phyloP scores from a whole-genome alignment of 345 rosid species.

The Erucastrum elatum region DNA sequence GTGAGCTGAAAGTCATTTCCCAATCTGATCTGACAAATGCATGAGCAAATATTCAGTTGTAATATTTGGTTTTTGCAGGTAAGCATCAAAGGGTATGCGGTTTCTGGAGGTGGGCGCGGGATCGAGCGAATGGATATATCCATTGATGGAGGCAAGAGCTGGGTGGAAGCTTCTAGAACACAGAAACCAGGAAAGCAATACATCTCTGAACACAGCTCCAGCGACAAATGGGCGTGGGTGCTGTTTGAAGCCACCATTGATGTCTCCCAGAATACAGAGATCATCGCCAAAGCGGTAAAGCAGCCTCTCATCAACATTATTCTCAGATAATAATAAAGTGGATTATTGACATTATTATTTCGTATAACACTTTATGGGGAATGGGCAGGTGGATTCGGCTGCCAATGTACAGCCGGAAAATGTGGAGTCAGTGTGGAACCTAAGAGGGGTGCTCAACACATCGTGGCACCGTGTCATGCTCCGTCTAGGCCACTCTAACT shows the following conservation, averaged over 20 bases:
- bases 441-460: conserved; percentile 89
- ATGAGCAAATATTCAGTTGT: background rate
- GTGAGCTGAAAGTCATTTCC: background rate
- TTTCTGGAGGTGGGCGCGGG: conserved; percentile 69
- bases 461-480: conserved; percentile 88
- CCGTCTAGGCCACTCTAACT: conserved; percentile 72
- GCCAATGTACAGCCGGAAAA: conserved; percentile 90
- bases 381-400: conserved; percentile 77
- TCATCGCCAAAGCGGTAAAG: conserved; percentile 87
- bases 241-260: conserved; percentile 74
- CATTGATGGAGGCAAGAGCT: conserved; percentile 82
- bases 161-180: conserved; percentile 81
- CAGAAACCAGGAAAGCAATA: conserved; percentile 66
- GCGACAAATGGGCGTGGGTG: conserved; percentile 33
- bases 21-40: background rate
- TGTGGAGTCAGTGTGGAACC: conserved; percentile 85
- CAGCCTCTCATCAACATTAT: background rate
- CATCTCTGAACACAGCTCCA: conserved; percentile 54
- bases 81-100: conserved; percentile 78
- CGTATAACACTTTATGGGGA: background rate
- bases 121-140: conserved; percentile 87
- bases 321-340: background rate
- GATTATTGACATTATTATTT: background rate
- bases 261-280: conserved; percentile 47
- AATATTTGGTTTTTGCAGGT: conserved; percentile 42